Base-by-base conservation (phyloP, 805 yeast genomes). In the Candida piceae region DNA sequence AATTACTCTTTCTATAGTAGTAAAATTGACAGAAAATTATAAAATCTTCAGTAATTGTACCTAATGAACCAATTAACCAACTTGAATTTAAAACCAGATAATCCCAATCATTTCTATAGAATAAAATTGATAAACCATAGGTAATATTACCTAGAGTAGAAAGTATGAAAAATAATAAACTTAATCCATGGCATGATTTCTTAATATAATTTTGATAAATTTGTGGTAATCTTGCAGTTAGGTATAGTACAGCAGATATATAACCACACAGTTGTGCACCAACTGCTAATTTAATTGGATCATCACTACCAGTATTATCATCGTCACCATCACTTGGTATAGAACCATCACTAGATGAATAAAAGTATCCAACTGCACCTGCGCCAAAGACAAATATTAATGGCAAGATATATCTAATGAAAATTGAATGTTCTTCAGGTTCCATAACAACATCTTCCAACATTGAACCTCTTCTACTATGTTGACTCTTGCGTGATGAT, bases 141-240 rank as follows among this genome's bases (percentile, higher is more conserved):
- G 90, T 79, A 44, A 83, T 52, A 56, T 84, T 84, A 15, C 93
- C 94, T 49, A 82, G 63, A 8, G 83, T 73, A 21, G 89, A 80
- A 45, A 83, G 77, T 46, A 84, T 59, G 63, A 84, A 83, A 60
- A 84, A 84, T 35, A 86, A 72, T 44, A 90, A 74, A 38, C 96
- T 82, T 49, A 93, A 80, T 2, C 97, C 97, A 39, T 76, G 72
- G 38, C 88, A 88, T 4, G 95, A 83, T 51, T 80, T 77, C 46
- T 95, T 74, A 32, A 66, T 66, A 57, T 79, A 75, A 62, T 90
- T 90, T 54, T 84, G 94, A 39, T 74, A 63, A 36, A 90, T 83
- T 60, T 90, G 98, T 0, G 98, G 98, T 24, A 60, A 34, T 46
- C 87, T 64, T 3, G 93, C 93, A 7, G 84, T 76, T 46, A 84